These are phyloP conservation scores for Lipomyces mesembrius DNA, from an alignment of 805 yeast genomes.

Conservation along the genomic window DNA sequence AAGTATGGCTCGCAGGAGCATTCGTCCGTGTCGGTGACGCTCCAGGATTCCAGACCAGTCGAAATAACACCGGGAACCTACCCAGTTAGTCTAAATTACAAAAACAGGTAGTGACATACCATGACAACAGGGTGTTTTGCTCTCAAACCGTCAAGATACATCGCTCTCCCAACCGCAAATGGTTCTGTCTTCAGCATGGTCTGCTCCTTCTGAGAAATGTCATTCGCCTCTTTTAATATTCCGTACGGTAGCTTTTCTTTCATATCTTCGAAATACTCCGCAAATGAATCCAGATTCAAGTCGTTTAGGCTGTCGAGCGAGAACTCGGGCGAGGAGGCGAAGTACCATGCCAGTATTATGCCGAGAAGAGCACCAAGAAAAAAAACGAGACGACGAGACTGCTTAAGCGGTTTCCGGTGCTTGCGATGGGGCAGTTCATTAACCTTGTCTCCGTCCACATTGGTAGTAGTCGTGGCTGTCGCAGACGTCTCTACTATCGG, in stretches of 20 bases:
- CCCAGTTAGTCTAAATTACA: neutral
- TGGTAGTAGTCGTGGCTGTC: neutral
- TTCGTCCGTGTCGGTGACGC: conserved; percentile 69
- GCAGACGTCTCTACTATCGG: neutral
- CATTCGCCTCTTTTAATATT: conserved; percentile 62
- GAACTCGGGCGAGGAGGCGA: conserved; percentile 55
- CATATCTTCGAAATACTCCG: conserved; percentile 71
- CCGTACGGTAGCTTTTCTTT: conserved; percentile 71
- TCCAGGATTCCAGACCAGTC: conserved; percentile 95
- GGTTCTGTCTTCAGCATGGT: conserved; percentile 60
- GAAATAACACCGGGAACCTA: conserved; percentile 91
- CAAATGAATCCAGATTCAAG: conserved; percentile 60
- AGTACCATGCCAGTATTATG: conserved; percentile 62
- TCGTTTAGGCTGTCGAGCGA: conserved; percentile 57
- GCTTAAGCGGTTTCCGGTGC: conserved; percentile 6
- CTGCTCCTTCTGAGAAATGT: conserved; percentile 53
- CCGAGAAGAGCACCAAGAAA: conserved; percentile 73
- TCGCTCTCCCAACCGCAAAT: conserved; percentile 80
- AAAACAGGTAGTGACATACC: conserved; percentile 38
- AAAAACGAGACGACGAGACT: conserved; percentile 31
- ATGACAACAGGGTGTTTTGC: conserved; percentile 80
- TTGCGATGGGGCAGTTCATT: neutral
- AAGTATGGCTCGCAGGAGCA: conserved; percentile 87
- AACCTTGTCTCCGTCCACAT: neutral
- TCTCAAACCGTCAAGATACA: conserved; percentile 57